A percentile compares a stretch with the other conserved stretches of the same genome.
Conservation (phyloP, 441 rosid genomes). For the Populus hybrid region DNA sequence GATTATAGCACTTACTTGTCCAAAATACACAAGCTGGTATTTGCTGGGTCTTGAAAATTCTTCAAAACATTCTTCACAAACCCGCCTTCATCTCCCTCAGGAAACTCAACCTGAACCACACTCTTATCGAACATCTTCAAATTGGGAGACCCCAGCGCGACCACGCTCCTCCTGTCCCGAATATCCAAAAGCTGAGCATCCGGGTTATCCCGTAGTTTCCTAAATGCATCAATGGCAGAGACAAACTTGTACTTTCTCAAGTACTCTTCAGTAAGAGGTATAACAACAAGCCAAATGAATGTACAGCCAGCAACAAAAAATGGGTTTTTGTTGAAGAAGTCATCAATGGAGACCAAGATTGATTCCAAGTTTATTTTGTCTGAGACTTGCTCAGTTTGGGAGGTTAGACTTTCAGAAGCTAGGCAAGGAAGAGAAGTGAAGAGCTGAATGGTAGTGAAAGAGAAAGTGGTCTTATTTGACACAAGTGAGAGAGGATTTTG, state of each 20-base stretch:
- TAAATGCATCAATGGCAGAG: constrained; percentile 59
- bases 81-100: background rate
- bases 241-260: constrained; percentile 66
- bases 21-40: constrained; percentile 25
- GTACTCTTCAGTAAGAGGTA: constrained; percentile 52
- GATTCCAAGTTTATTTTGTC: constrained; percentile 74
- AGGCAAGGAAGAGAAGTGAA: constrained; percentile 46
- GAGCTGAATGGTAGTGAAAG: constrained; percentile 33
- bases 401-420: constrained; percentile 44
- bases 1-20: constrained; percentile 24
- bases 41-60: constrained; percentile 20
- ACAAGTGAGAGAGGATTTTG: constrained; percentile 4
- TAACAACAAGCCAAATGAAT: constrained; percentile 71
- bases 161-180: constrained; percentile 58
- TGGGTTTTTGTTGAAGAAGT: constrained; percentile 69
- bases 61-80: constrained; percentile 27
- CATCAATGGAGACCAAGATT: constrained; percentile 60
- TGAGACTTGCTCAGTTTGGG: constrained; percentile 31
- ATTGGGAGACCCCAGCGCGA: constrained; percentile 61
- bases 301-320: constrained; percentile 85
- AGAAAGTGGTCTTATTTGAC: constrained; percentile 29
- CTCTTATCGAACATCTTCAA: constrained; percentile 53
- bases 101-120: background rate
- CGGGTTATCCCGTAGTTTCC: constrained; percentile 57
- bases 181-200: constrained; percentile 80